Evolutionary conservation across 495 filamentous ascomycete genomes (phyloP).

Genomic region (Acidiella bohemica): DNA sequence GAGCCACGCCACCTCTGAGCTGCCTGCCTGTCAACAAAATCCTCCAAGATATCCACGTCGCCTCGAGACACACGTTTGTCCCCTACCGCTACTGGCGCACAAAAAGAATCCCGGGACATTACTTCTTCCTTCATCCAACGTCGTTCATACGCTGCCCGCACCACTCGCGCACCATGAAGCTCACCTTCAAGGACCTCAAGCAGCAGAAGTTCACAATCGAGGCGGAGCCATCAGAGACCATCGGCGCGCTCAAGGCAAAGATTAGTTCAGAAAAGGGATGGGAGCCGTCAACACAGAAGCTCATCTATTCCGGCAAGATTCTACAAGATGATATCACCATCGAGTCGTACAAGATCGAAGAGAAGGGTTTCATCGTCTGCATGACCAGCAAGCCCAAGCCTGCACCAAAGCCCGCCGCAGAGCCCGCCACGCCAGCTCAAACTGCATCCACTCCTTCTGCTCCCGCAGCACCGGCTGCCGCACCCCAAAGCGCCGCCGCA

Average conservation of each 20-base stretch:
- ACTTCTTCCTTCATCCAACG: too few relatives aligned
- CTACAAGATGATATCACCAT: conserved; percentile 93
- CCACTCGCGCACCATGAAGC: conserved; percentile 13
- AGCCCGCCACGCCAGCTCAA: conserved; percentile 49
- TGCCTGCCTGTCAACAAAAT: background rate
- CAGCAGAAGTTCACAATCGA: conserved; percentile 96
- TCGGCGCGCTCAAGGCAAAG: conserved; percentile 79
- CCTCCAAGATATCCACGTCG: background rate
- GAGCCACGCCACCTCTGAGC: too few relatives aligned
- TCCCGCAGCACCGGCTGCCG: conserved; percentile 24
- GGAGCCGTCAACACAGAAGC: conserved; percentile 74
- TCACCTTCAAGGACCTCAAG: conserved; percentile 68
- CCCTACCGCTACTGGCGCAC: too few relatives aligned
- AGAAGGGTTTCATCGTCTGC: conserved; percentile 98
- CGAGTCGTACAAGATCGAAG: conserved; percentile 91
- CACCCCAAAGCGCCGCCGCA: conserved; percentile 24
- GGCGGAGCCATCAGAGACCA: conserved; percentile 78
- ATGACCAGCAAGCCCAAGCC: conserved; percentile 86
- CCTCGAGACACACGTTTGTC: too few relatives aligned
- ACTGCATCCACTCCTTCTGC: conserved; percentile 46
- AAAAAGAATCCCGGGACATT: too few relatives aligned
- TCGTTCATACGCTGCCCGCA: too few relatives aligned
- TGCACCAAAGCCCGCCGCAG: conserved; percentile 41
- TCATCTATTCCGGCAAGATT: conserved; percentile 98
- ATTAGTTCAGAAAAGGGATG: conserved; percentile 80